phyloP scores from a whole-genome alignment of 805 yeast genomes.

The Zygoascus bituminiphila region DNA sequence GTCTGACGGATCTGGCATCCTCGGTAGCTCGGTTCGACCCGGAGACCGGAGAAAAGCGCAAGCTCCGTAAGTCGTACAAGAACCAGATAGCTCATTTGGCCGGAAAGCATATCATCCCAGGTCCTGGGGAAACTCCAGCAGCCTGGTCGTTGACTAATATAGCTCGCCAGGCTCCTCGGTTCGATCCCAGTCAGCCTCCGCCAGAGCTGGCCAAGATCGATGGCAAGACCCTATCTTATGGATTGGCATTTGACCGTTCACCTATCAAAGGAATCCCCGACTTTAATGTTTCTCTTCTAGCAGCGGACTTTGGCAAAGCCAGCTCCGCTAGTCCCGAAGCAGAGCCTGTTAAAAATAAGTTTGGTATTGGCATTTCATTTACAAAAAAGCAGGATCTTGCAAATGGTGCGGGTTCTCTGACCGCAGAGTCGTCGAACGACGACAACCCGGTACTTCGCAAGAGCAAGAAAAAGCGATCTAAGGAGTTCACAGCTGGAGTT shows the following conservation, averaged over 20 bases:
- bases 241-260: slow-evolving; percentile 55
- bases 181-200: slow-evolving; percentile 11
- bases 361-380: slow-evolving; percentile 4
- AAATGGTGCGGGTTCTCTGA: slow-evolving; percentile 5
- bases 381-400: not conserved
- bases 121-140: slow-evolving; percentile 15
- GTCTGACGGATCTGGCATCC: slow-evolving; percentile 56
- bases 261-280: slow-evolving; percentile 69
- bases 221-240: slow-evolving; percentile 38
- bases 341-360: not conserved
- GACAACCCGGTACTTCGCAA: slow-evolving; percentile 9
- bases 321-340: not conserved
- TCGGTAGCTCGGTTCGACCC: slow-evolving; percentile 82
- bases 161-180: slow-evolving; percentile 20
- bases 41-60: slow-evolving; percentile 86
- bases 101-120: slow-evolving; percentile 40
- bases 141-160: slow-evolving; percentile 21
- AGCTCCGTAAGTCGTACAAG: slow-evolving; percentile 88
- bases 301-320: slow-evolving; percentile 29
- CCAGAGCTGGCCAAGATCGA: slow-evolving; percentile 33
- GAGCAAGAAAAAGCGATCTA: slow-evolving; percentile 2
- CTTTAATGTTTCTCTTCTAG: slow-evolving; percentile 59
- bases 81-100: slow-evolving; percentile 84
- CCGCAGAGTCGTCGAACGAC: slow-evolving; percentile 18
- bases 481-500: slow-evolving; percentile 4